phyloP scores from a whole-genome alignment of 768 basidiomycete species.

The Strobilomyces dryophilus region DNA sequence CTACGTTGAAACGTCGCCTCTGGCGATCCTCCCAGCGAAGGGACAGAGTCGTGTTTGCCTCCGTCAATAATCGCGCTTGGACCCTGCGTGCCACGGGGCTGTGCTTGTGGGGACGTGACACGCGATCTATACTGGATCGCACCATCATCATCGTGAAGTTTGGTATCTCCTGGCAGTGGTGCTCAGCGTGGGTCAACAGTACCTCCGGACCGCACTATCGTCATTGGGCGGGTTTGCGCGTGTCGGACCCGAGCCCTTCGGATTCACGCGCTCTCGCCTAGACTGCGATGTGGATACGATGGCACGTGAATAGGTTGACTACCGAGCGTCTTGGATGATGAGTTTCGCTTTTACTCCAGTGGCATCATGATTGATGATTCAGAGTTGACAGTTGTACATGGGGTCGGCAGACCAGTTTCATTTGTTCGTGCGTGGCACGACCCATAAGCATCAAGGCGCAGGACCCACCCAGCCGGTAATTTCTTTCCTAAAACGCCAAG shows the following conservation, averaged over 20 bases:
- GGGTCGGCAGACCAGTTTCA: neutral
- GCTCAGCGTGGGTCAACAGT: neutral
- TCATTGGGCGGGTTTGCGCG: neutral
- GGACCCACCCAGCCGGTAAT: neutral
- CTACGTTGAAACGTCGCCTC: neutral
- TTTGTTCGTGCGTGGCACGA: neutral
- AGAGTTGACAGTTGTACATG: neutral
- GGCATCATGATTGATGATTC: neutral
- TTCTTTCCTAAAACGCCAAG: constrained; percentile 16
- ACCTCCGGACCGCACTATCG: neutral
- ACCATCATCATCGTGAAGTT: neutral
- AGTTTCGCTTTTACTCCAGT: neutral
- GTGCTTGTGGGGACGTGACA: neutral
- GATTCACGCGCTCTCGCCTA: constrained; percentile 10
- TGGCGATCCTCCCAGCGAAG: neutral
- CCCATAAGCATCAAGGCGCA: neutral
- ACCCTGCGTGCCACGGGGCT: neutral
- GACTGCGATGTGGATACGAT: constrained; percentile 11
- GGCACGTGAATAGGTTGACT: neutral
- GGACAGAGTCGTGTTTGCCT: neutral
- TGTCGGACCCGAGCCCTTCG: neutral
- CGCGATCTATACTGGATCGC: neutral
- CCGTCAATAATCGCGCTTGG: neutral
- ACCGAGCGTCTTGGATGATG: neutral
- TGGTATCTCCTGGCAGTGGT: neutral